Percentiles rank a stretch among this genome's conserved stretches.
phyloP scores from a whole-genome alignment of 768 basidiomycete species.

The Suillus variegatus region DNA sequence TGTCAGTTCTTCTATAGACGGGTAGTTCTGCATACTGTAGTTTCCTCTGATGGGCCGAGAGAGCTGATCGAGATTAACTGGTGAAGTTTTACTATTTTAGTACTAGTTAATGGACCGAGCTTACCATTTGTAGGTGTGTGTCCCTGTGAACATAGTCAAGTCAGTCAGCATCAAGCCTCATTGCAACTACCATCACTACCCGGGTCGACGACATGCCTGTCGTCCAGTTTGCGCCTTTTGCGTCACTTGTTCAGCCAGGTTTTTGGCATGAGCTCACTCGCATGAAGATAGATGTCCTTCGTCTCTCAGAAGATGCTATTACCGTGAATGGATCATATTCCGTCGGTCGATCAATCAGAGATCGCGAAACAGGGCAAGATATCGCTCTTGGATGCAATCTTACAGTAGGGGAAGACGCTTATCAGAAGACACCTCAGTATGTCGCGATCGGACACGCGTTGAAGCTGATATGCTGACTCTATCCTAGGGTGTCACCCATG shows the following conservation, averaged over 20 bases:
- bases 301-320: constrained; percentile 72
- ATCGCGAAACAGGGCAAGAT: constrained; percentile 74
- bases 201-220: constrained; percentile 42
- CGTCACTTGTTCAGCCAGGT: constrained; percentile 83
- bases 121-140: constrained; percentile 1
- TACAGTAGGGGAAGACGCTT: constrained; percentile 64
- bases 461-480: constrained; percentile 1
- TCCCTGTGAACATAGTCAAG: constrained; percentile 1
- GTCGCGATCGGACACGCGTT: constrained; percentile 18
- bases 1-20: not conserved
- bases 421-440: constrained; percentile 51
- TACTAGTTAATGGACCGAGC: not conserved
- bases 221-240: constrained; percentile 88
- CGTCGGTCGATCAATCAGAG: constrained; percentile 68
- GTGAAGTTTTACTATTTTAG: not conserved
- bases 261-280: constrained; percentile 92
- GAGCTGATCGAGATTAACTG: not conserved
- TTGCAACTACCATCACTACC: constrained; percentile 6
- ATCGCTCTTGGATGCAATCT: constrained; percentile 73
- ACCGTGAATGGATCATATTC: constrained; percentile 68
- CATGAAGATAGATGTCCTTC: constrained; percentile 89
- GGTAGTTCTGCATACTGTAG: not conserved
- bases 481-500: constrained; percentile 44
- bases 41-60: not conserved
- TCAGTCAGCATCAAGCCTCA: not conserved